Percentiles rank a stretch among this genome's conserved stretches.
phyloP scores from a whole-genome alignment of 2,329 filamentous ascomycete species.

The Alternaria dauci region DNA sequence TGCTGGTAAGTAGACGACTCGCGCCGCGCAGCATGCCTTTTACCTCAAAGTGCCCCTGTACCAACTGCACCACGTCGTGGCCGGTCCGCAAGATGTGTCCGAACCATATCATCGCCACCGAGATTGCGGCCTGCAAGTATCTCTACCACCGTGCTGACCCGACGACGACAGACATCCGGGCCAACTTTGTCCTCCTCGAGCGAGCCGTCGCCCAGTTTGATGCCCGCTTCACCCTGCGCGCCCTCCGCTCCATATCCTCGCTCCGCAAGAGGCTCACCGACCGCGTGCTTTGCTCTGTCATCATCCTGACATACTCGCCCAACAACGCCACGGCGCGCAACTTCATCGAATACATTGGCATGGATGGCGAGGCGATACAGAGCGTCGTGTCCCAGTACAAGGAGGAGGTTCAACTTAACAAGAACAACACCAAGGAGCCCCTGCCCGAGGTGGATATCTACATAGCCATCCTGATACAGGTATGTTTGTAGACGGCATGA shows the following conservation, averaged over 20 bases:
- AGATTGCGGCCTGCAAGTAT: slow-evolving; percentile 40
- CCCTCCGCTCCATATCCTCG: slow-evolving; percentile 92
- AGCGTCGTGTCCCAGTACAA: slow-evolving; percentile 61
- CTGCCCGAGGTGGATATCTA: slow-evolving; percentile 90
- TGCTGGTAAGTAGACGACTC: slow-evolving; percentile 41
- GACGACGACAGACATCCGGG: slow-evolving; percentile 79
- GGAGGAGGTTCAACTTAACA: slow-evolving; percentile 71
- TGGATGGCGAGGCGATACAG: slow-evolving; percentile 70
- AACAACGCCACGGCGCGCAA: slow-evolving; percentile 73
- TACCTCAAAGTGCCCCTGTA: slow-evolving; percentile 34
- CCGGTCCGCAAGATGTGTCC: slow-evolving; percentile 40
- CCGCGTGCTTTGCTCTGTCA: slow-evolving; percentile 80
- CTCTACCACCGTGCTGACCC: slow-evolving; percentile 44
- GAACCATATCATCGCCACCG: slow-evolving; percentile 41
- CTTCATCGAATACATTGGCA: slow-evolving; percentile 74
- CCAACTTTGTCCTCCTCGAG: slow-evolving; percentile 90
- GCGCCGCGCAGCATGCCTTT: slow-evolving; percentile 27
- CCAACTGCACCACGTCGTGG: slow-evolving; percentile 28
- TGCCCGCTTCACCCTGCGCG: slow-evolving; percentile 91
- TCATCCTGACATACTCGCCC: slow-evolving; percentile 79
- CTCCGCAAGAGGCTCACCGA: slow-evolving; percentile 89
- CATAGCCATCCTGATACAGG: slow-evolving; percentile 74
- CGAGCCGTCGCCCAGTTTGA: slow-evolving; percentile 93
- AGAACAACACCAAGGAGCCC: slow-evolving; percentile 73
- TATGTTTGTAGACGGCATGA: slow-evolving; percentile 23